A percentile compares a stretch with the other conserved stretches of the same genome.
phyloP scores from a whole-genome alignment of 2,329 filamentous ascomycete species.

The Fusarium austroafricanum region DNA sequence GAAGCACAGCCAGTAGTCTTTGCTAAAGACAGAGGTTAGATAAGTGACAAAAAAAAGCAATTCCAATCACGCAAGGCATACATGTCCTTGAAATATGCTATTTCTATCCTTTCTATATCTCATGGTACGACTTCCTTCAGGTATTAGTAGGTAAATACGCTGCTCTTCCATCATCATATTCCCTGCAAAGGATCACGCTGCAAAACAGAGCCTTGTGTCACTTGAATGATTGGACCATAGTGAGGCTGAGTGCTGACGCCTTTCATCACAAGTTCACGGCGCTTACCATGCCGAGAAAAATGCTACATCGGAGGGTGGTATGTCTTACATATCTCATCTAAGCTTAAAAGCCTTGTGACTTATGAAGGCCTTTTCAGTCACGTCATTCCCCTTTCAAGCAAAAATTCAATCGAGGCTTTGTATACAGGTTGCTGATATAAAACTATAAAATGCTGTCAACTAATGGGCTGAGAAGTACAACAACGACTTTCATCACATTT shows the following conservation, averaged over 20 bases:
- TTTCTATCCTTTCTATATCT: too few relatives aligned
- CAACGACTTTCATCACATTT: fast-evolving
- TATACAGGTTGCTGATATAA: neutral
- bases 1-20: too few relatives aligned
- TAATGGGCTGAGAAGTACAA: fast-evolving
- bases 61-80: too few relatives aligned
- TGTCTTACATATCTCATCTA: slow-evolving; percentile 15
- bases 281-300: neutral
- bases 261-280: neutral
- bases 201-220: neutral
- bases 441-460: neutral
- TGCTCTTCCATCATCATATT: neutral
- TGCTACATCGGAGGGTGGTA: neutral
- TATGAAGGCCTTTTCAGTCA: neutral
- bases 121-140: too few relatives aligned
- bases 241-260: slow-evolving; percentile 1
- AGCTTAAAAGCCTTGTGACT: slow-evolving; percentile 2
- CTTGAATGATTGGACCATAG: neutral
- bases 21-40: too few relatives aligned
- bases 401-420: fast-evolving
- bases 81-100: too few relatives aligned
- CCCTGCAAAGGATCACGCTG: neutral
- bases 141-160: neutral
- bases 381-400: neutral
- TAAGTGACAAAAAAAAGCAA: too few relatives aligned